These are phyloP conservation scores for Pseudogymnoascus verrucosus DNA, from an alignment of 2,329 filamentous ascomycete genomes.

Conservation along the genomic window DNA sequence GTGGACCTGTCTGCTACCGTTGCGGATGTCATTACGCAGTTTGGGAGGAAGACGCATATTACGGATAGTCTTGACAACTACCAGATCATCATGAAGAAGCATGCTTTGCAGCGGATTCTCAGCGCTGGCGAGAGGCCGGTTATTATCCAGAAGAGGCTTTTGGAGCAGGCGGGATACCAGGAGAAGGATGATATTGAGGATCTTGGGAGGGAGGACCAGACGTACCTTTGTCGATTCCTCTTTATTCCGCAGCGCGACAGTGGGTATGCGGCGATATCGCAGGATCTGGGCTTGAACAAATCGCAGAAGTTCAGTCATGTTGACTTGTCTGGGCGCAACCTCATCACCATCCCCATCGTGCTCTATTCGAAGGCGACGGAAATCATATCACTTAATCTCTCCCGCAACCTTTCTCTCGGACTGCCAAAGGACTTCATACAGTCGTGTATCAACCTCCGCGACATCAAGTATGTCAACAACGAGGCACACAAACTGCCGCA, in stretches of 20 bases:
- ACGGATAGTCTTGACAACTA: constrained; percentile 89
- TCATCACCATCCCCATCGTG: constrained; percentile 90
- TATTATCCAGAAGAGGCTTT: constrained; percentile 80
- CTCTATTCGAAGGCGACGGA: constrained; percentile 87
- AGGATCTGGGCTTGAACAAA: constrained; percentile 72
- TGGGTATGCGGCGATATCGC: constrained; percentile 62
- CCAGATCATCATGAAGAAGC: constrained; percentile 89
- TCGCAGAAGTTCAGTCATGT: constrained; percentile 90
- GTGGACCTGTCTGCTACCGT: constrained; percentile 78
- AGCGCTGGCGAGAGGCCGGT: constrained; percentile 72
- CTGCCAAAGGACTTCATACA: constrained; percentile 95
- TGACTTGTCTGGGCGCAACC: constrained; percentile 79
- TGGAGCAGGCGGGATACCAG: constrained; percentile 88
- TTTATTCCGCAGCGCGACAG: constrained; percentile 86
- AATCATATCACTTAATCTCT: constrained; percentile 91
- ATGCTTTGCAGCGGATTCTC: constrained; percentile 78
- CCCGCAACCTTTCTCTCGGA: constrained; percentile 83
- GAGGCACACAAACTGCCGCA: constrained; percentile 79
- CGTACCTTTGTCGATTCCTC: constrained; percentile 91
- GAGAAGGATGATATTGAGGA: constrained; percentile 83
- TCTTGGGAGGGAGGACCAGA: constrained; percentile 92
- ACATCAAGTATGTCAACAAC: constrained; percentile 94
- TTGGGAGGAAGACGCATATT: constrained; percentile 90
- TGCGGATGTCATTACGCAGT: constrained; percentile 75
- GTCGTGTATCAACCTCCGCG: constrained; percentile 79